Evolutionary conservation across 805 yeast genomes (phyloP), one percentile per base, ranked within the genome.

Genomic region (Dipodascus geniculatus): DNA sequence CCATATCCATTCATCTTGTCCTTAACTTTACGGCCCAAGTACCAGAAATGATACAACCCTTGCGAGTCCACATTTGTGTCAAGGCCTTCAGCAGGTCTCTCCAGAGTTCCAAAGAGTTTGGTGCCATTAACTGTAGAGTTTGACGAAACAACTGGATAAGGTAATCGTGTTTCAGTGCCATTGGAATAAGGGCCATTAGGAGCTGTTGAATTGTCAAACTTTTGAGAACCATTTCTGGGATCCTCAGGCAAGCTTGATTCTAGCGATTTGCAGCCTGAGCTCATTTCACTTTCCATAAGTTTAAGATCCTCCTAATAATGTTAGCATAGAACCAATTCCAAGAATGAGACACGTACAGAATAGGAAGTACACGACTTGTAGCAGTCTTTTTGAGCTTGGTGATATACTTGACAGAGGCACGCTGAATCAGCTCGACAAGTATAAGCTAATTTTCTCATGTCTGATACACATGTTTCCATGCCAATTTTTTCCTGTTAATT

Each of bases 1-100:
- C 44, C 56, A 42, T 52, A 53, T 11, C 49, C 42, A 51, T 48
- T 22, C 23, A 17, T 17, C 20, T 38, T 14, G 16, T 24, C 38
- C 16, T 38, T 23, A 20, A 38, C 6, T 38, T 38, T 38, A 11
- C 44, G 44, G 6, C 20, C 44, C 44, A 4, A 38, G 20, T 22
- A 14, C 19, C 49, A n/a, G 23, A 35, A 11, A 20, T 50, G 31
- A 19, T 38, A 22, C n/a, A 48, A 17, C 17, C 24, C 51, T 51
- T 20, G 31, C 17, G 52, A 14, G 16, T 48, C 22, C 4, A 48
- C 23, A n/a, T 23, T 48, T 16, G 28, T 48, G 17, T 22, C 11
- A 16, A 17, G 11, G 20, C 35, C 24, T 42, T 19, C 16, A n/a
- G 19, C 9, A 22, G 19, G 14, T 38, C 24, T 22, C 20, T 3